A percentile compares a stretch with the other conserved stretches of the same genome.
phyloP scores from a whole-genome alignment of 73 alveolate species.

The Tetrahymena borealis region DNA sequence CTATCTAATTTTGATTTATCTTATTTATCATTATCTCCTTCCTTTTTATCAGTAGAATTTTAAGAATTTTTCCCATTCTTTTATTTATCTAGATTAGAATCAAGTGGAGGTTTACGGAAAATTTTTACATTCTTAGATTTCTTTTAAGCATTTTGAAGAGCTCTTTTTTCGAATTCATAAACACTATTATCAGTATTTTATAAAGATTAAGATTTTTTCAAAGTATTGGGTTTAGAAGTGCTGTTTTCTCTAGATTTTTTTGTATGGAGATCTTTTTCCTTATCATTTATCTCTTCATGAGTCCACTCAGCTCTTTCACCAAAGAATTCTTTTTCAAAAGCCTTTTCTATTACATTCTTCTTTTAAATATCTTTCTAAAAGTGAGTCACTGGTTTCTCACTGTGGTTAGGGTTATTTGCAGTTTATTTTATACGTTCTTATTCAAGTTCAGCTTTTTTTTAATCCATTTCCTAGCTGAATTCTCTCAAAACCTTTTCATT shows the following conservation, averaged over 20 bases:
- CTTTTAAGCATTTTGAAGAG: background rate
- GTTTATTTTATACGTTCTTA: background rate
- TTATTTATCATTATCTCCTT: background rate
- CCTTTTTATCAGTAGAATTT: background rate
- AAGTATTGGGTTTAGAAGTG: too few species aligned
- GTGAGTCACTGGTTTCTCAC: background rate
- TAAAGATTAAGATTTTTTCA: background rate
- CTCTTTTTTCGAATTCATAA: background rate
- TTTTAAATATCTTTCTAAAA: background rate
- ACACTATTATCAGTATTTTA: background rate
- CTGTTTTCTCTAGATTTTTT: background rate
- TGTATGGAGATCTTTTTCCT: background rate
- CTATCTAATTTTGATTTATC: background rate
- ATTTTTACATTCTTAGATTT: background rate
- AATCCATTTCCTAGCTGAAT: background rate
- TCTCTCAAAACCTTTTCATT: background rate
- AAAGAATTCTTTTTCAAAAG: background rate
- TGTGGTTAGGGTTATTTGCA: background rate
- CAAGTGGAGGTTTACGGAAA: background rate
- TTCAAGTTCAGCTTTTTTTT: background rate
- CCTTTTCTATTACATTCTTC: background rate
- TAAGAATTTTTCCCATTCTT: background rate
- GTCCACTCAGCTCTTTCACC: constrained; percentile 1
- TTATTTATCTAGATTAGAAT: background rate
- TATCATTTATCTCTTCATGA: background rate